These are phyloP conservation scores for Cladosporium sp. DNA, from an alignment of 2,329 filamentous ascomycete species.

Conservation along the genomic window DNA sequence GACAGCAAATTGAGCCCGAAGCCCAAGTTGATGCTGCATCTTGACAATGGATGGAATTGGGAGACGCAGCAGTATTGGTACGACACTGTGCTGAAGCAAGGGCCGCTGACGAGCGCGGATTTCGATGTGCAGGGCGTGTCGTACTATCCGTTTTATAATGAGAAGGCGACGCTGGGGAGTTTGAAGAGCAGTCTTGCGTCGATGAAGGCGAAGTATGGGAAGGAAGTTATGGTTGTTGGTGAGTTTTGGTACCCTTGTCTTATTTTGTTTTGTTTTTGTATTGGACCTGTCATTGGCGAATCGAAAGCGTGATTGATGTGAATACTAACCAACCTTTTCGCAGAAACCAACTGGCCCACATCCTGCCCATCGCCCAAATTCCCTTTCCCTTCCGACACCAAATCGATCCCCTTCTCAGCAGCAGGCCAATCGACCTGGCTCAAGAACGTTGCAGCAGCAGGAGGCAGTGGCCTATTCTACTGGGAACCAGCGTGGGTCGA, in stretches of 20 bases:
- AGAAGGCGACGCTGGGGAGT: conserved; percentile 29
- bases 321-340: conserved; percentile 21
- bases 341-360: conserved; percentile 36
- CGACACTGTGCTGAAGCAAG: conserved; percentile 30
- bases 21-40: conserved; percentile 35
- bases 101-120: conserved; percentile 27
- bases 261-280: too few species aligned
- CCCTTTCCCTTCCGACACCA: conserved; percentile 28
- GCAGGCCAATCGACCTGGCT: conserved; percentile 34
- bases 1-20: conserved; percentile 26
- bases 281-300: too few species aligned
- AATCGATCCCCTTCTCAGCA: conserved; percentile 29
- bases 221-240: conserved; percentile 22
- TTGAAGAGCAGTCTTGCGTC: conserved; percentile 26
- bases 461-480: conserved; percentile 35
- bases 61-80: conserved; percentile 35
- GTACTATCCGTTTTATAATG: conserved; percentile 36
- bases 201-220: conserved; percentile 30
- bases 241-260: too few species aligned
- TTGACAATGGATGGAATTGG: conserved; percentile 37
- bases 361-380: conserved; percentile 31
- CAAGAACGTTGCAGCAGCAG: conserved; percentile 28
- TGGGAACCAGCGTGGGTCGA: conserved; percentile 37
- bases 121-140: conserved; percentile 34
- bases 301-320: too few species aligned